Evolutionary conservation across 2,329 filamentous ascomycete genomes (phyloP), one percentile per base, ranked within the genome.

Genomic region (Cercospora sp.): DNA sequence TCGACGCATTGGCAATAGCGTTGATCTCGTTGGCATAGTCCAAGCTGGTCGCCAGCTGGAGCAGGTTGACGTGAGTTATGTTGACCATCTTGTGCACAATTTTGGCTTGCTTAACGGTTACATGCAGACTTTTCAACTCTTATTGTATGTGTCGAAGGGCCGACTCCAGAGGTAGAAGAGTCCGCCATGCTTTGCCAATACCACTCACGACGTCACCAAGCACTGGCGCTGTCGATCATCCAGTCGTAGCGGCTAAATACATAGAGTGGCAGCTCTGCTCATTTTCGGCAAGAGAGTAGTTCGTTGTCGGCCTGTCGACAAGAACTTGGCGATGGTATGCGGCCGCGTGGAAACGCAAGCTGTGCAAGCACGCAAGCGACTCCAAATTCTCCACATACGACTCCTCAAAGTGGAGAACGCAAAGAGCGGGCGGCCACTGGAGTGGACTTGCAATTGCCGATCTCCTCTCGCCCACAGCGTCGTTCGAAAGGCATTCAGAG

Each of bases 61-160:
- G 65, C 53, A 78, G 66, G 62, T 78, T 75, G 26, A 79, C 77
- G 59, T 72, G 64, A 3, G 76, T 78, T 58, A 79, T 75, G 69
- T 77, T 78, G 59, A 78, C 75, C 77, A 78, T 78, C 23, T 36
- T 59, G 55, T n/a, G 13, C 3, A 23, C 6, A 23, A 13, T 33
- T 2, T 7, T 36, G 10, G 3, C 31, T 20, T 13, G 30, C 55
- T n/a, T 8, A 59, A 7, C 23, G n/a, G 26, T 13, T 26, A n/a
- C 48, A 28, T 12, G 48, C 48, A 53, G 13, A 53, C 26, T 53
- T 53, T 53, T 53, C 48, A n/a, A 26, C 5, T n/a, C 12, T 30
- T 10, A 26, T 28, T 16, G 48, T 3, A 26, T 53, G 48, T 28
- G 48, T 1, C 8, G 48, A 26, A 53, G 23, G 23, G 48, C 48